These are phyloP conservation scores for Cordyceps javanica DNA, from an alignment of 2,329 filamentous ascomycete genomes.

Conservation along the genomic window DNA sequence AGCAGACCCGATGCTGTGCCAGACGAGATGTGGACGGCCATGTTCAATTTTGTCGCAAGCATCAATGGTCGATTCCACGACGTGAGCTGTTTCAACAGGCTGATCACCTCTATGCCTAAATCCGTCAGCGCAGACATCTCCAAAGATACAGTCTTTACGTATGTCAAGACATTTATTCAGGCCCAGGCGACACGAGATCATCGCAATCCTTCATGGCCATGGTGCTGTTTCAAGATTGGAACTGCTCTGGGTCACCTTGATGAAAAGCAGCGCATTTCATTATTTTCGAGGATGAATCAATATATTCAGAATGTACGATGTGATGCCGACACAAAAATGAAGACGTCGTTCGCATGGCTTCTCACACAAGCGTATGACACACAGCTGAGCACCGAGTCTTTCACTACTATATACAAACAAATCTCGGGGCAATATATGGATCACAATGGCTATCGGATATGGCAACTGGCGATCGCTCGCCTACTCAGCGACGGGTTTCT, in stretches of 20 bases:
- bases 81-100: neutral
- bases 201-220: neutral
- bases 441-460: neutral
- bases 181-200: neutral
- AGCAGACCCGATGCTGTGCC: neutral
- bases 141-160: neutral
- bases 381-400: conserved; percentile 12
- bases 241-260: neutral
- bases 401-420: conserved; percentile 10
- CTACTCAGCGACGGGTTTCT: neutral
- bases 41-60: neutral
- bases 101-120: neutral
- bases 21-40: conserved; percentile 6
- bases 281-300: neutral
- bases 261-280: neutral
- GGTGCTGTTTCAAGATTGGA: conserved; percentile 7
- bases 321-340: neutral
- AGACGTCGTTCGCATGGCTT: conserved; percentile 19
- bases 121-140: neutral
- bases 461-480: conserved; percentile 6
- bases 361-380: conserved; percentile 17
- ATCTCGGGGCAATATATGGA: neutral
- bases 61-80: conserved; percentile 2
- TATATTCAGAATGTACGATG: neutral
- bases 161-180: neutral